Evolutionary conservation across 2,329 filamentous ascomycete species (phyloP).

Genomic region (Xylariaceae sp.): DNA sequence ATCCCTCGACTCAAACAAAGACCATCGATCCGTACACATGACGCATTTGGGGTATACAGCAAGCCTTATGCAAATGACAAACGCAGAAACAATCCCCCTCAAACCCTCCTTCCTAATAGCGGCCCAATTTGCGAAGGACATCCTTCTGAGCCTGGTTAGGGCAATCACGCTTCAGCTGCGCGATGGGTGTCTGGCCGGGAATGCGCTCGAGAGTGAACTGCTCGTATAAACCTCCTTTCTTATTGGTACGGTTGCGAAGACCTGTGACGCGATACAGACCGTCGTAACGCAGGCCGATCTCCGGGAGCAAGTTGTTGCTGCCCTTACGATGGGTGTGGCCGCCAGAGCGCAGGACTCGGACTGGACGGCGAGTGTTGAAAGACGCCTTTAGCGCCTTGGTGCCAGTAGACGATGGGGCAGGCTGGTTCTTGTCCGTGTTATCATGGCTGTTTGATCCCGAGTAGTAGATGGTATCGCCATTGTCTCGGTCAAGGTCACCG

Average conservation of each 20-base stretch:
- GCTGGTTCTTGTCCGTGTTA: conserved; percentile 8
- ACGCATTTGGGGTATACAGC: too few relatives aligned
- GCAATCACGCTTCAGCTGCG: conserved; percentile 13
- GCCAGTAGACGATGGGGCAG: conserved; percentile 16
- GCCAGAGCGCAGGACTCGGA: conserved; percentile 29
- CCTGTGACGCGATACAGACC: conserved; percentile 24
- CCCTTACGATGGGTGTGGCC: conserved; percentile 4
- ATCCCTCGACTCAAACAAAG: too few relatives aligned
- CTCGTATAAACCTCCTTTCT: conserved; percentile 26
- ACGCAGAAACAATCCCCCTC: too few relatives aligned
- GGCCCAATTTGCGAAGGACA: too few relatives aligned
- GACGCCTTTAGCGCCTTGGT: conserved; percentile 24
- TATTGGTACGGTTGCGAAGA: conserved; percentile 14
- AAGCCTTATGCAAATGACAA: too few relatives aligned
- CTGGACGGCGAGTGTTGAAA: conserved; percentile 7
- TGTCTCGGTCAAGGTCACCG: conserved; percentile 16
- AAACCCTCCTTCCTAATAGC: too few relatives aligned
- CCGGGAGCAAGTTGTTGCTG: conserved; percentile 15
- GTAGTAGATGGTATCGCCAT: conserved; percentile 14
- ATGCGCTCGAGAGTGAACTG: conserved; percentile 23
- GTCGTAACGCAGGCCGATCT: conserved; percentile 27
- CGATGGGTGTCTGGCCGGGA: conserved; percentile 16
- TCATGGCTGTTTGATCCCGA: conserved; percentile 18
- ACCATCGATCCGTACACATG: too few relatives aligned
- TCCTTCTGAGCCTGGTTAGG: too few relatives aligned